A percentile compares a stretch with the other conserved stretches of the same genome.
These are phyloP conservation scores for Cylindrodendrum hubeiense DNA, from an alignment of 2,329 filamentous ascomycete genomes.

Conservation along the genomic window DNA sequence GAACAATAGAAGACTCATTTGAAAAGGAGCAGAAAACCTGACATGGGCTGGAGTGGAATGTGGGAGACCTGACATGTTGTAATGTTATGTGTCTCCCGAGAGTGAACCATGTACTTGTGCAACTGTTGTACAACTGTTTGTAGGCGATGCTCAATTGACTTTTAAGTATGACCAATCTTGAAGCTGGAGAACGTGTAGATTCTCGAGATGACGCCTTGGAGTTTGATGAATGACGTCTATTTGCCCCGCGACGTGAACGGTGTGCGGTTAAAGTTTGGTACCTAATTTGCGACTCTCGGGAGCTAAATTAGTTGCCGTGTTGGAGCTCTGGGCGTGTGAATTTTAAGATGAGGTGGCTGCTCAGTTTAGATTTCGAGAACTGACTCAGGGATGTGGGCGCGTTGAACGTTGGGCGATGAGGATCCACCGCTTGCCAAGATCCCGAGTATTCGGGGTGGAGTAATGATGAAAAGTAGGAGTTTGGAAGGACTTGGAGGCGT, in stretches of 20 bases:
- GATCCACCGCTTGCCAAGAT: background rate
- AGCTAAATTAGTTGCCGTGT: constrained; percentile 25
- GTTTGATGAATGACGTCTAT: background rate
- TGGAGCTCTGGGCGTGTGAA: background rate
- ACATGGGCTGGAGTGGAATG: constrained; percentile 13
- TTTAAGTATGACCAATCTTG: constrained; percentile 1
- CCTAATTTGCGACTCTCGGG: constrained; percentile 7
- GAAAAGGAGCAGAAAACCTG: constrained; percentile 22
- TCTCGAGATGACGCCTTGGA: background rate
- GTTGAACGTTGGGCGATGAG: background rate
- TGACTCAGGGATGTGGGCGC: background rate
- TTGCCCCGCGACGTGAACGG: background rate
- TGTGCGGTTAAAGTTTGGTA: background rate
- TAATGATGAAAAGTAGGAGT: background rate
- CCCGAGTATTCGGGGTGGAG: background rate
- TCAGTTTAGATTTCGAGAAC: constrained; percentile 12
- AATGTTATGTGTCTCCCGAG: constrained; percentile 12
- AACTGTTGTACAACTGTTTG: constrained; percentile 17
- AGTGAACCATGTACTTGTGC: constrained; percentile 8
- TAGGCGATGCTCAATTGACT: constrained; percentile 19
- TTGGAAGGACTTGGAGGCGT: background rate
- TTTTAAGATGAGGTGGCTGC: constrained; percentile 20
- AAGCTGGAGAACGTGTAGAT: background rate
- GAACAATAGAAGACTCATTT: constrained; percentile 29
- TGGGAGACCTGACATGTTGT: constrained; percentile 10